phyloP scores from a whole-genome alignment of 2,329 filamentous ascomycete genomes.

The Microdochium bolleyi region DNA sequence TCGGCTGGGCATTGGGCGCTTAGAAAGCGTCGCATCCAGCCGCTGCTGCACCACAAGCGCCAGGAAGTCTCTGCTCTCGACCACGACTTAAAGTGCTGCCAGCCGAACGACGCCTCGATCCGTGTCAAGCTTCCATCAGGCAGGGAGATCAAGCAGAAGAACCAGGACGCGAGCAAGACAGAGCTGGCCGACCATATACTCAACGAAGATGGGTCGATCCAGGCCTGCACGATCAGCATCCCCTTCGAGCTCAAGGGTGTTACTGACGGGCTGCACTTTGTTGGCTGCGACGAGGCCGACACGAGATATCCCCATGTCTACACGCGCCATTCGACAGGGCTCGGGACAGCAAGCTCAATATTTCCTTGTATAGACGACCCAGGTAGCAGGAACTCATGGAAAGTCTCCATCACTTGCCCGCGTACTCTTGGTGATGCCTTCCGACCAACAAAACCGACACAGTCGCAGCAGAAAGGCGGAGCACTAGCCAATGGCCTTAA shows the following conservation, averaged over 20 bases:
- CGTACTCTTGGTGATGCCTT: slow-evolving; percentile 77
- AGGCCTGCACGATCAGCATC: slow-evolving; percentile 47
- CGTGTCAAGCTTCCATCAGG: slow-evolving; percentile 27
- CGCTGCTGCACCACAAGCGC: slow-evolving; percentile 39
- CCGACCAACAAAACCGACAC: slow-evolving; percentile 35
- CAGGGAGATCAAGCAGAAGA: slow-evolving; percentile 21
- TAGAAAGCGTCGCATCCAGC: slow-evolving; percentile 58
- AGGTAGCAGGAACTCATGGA: slow-evolving; percentile 75
- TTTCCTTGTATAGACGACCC: slow-evolving; percentile 92
- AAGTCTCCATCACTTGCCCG: slow-evolving; percentile 78
- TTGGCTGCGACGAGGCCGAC: slow-evolving; percentile 74
- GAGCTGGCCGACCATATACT: slow-evolving; percentile 27
- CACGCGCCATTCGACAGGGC: slow-evolving; percentile 70
- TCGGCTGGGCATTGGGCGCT: slow-evolving; percentile 69
- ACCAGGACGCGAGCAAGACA: slow-evolving; percentile 22
- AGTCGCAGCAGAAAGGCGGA: slow-evolving; percentile 14
- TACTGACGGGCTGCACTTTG: slow-evolving; percentile 85
- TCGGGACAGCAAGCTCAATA: slow-evolving; percentile 74
- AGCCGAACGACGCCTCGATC: slow-evolving; percentile 46
- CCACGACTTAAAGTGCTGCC: slow-evolving; percentile 47
- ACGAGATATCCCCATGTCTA: slow-evolving; percentile 85
- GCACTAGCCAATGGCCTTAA: slow-evolving; percentile 9
- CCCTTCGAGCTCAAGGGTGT: slow-evolving; percentile 71
- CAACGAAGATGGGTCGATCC: slow-evolving; percentile 21
- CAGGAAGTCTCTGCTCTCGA: slow-evolving; percentile 46